phyloP scores from a whole-genome alignment of 495 filamentous ascomycete genomes.

The Articulospora tetracladia region DNA sequence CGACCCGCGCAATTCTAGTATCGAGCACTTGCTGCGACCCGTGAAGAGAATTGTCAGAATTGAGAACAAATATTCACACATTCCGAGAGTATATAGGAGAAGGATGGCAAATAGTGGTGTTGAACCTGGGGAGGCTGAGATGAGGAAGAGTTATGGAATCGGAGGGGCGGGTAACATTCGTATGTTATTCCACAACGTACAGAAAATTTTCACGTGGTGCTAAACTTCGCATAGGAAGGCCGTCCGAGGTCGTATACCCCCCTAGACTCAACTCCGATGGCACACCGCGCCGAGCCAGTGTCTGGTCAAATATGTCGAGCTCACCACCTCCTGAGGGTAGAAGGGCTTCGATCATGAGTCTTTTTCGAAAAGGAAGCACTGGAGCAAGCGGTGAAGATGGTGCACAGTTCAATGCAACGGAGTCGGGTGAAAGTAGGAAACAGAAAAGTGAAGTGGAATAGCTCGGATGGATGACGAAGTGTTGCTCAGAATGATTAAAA shows the following conservation, averaged over 20 bases:
- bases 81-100: background rate
- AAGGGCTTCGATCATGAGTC: constrained; percentile 8
- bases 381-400: background rate
- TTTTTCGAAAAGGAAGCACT: constrained; percentile 13
- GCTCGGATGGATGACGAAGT: no score
- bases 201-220: background rate
- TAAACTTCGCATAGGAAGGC: constrained; percentile 13
- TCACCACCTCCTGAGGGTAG: constrained; percentile 16
- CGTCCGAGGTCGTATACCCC: constrained; percentile 22
- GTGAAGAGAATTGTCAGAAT: constrained; percentile 7
- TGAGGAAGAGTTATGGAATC: constrained; percentile 24
- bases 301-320: constrained; percentile 6
- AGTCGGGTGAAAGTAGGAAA: background rate
- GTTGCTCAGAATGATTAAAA: no score
- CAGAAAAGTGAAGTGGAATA: background rate
- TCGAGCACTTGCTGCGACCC: constrained; percentile 3
- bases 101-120: background rate
- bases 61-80: constrained; percentile 1
- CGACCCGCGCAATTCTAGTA: background rate
- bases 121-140: constrained; percentile 1
- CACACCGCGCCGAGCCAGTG: constrained; percentile 11
- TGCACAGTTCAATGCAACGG: background rate
- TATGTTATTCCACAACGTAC: constrained; percentile 3
- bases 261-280: constrained; percentile 13
- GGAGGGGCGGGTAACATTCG: constrained; percentile 27